Conservation (phyloP, 1,284 basidiomycete species). For the Tremellales sp. region DNA sequence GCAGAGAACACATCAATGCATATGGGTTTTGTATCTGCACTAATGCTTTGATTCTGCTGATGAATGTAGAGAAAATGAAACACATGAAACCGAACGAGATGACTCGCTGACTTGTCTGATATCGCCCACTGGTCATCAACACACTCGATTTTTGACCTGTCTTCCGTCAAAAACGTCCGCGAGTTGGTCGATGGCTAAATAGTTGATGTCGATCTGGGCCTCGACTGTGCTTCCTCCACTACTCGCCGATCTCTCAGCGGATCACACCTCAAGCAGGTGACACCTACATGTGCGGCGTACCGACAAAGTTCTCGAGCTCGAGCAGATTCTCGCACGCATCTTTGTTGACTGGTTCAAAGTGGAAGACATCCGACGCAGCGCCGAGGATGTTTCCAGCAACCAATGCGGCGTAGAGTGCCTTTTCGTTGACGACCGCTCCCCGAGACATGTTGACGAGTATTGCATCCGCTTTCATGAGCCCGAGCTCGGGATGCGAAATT, state of each 20-base stretch:
- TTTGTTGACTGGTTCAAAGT: slow-evolving; percentile 32
- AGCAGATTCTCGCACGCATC: slow-evolving; percentile 21
- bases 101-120: no score
- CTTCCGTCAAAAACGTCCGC: slow-evolving; percentile 14
- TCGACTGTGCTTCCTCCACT: slow-evolving; percentile 21
- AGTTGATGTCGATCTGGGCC: slow-evolving; percentile 17
- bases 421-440: slow-evolving; percentile 50
- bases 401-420: slow-evolving; percentile 48
- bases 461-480: slow-evolving; percentile 39
- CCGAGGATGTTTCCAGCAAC: slow-evolving; percentile 48
- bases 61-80: no score
- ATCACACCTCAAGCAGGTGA: background rate
- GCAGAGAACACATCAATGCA: background rate
- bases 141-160: slow-evolving; percentile 11
- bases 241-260: background rate
- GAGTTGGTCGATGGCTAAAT: slow-evolving; percentile 17
- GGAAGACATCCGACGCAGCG: slow-evolving; percentile 53
- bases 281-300: slow-evolving; percentile 30
- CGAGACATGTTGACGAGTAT: slow-evolving; percentile 52
- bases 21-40: no score
- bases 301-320: slow-evolving; percentile 25
- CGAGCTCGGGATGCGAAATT: slow-evolving; percentile 42
- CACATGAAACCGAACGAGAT: no score
- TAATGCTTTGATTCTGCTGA: no score
- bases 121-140: slow-evolving; percentile 7